Conservation (phyloP, 129 eudicot genomes). For the Flaveria bidentis region DNA sequence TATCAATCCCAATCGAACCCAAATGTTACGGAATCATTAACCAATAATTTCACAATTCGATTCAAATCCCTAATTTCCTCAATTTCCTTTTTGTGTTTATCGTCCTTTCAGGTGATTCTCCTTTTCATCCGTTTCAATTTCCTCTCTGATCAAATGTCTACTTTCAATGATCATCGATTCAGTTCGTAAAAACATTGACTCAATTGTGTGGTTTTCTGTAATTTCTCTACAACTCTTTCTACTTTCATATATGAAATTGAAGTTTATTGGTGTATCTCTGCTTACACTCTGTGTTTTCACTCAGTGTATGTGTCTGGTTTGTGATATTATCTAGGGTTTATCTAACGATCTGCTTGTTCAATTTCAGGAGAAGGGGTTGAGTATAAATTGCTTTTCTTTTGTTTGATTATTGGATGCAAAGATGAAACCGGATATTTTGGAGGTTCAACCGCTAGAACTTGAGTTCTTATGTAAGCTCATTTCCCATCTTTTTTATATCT, state of each 20-base stretch:
- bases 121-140: constrained; percentile 14
- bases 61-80: constrained; percentile 17
- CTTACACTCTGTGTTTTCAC: not conserved
- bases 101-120: constrained; percentile 41
- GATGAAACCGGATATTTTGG: constrained; percentile 57
- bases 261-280: constrained; percentile 2
- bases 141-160: constrained; percentile 7
- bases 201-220: constrained; percentile 11
- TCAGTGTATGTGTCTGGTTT: not conserved
- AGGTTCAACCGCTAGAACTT: constrained; percentile 62
- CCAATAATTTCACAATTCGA: not conserved
- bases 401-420: constrained; percentile 29
- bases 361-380: constrained; percentile 31
- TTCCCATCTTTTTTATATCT: constrained; percentile 9
- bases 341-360: constrained; percentile 12
- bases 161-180: not conserved
- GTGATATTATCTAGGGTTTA: constrained; percentile 27
- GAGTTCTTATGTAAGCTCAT: constrained; percentile 47
- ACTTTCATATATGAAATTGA: not conserved
- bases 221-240: not conserved
- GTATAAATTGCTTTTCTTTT: not conserved
- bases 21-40: constrained; percentile 11
- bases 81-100: constrained; percentile 23
- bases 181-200: not conserved
- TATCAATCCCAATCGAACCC: not conserved